phyloP scores from a whole-genome alignment of 2,329 filamentous ascomycete genomes.

The Fusarium kyushuense region DNA sequence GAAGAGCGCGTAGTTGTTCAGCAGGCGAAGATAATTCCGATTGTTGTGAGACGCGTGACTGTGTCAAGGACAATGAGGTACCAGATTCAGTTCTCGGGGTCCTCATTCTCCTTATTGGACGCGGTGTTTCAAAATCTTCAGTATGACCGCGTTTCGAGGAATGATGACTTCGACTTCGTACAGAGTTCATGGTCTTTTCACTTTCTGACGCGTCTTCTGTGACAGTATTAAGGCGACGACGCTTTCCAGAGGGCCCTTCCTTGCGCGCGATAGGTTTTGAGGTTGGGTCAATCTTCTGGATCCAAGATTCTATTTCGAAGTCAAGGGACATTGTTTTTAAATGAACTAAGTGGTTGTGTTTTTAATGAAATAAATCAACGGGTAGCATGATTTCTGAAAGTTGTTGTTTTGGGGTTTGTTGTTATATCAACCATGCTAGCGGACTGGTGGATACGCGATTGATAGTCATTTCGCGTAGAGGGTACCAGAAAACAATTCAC shows the following conservation, averaged over 20 bases:
- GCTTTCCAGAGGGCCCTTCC: background rate
- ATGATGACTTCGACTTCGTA: background rate
- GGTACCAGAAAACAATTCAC: too few relatives aligned
- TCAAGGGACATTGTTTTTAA: background rate
- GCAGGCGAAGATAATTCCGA: background rate
- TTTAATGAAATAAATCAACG: background rate
- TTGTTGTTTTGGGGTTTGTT: background rate
- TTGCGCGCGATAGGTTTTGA: background rate
- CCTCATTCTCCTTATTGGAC: background rate
- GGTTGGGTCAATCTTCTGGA: background rate
- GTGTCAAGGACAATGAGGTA: slow-evolving; percentile 4
- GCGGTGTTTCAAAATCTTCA: slow-evolving; percentile 9
- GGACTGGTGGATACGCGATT: background rate
- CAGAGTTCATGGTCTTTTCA: background rate
- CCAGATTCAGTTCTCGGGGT: slow-evolving; percentile 24
- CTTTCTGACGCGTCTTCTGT: background rate
- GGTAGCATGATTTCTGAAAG: background rate
- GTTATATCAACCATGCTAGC: background rate
- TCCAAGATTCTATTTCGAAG: background rate
- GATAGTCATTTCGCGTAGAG: background rate
- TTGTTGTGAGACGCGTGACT: background rate
- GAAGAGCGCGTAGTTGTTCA: background rate
- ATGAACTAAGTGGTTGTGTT: background rate
- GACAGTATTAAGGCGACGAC: background rate
- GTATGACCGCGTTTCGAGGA: background rate